Percentiles rank a stretch among this genome's conserved stretches.
These are phyloP conservation scores for Filobasidium floriforme DNA, from an alignment of 768 basidiomycete genomes.

Conservation along the genomic window DNA sequence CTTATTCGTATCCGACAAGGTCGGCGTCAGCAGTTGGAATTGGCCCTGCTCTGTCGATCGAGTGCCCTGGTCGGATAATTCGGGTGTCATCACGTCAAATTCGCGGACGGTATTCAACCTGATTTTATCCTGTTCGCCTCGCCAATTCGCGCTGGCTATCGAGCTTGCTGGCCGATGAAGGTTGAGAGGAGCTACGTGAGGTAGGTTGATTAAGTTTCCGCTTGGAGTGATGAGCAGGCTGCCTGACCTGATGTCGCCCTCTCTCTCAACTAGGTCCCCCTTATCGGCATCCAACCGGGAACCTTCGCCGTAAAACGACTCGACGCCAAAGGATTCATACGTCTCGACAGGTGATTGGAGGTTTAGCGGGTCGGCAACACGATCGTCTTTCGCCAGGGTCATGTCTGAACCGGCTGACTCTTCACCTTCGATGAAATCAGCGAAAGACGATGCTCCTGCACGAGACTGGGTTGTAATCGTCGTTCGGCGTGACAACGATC, in stretches of 20 bases:
- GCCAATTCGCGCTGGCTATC: not conserved
- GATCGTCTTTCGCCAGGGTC: not conserved
- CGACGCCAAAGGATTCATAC: constrained; percentile 8
- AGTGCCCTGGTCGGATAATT: not conserved
- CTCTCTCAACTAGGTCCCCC: not conserved
- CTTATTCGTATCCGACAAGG: not conserved
- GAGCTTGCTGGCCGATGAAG: not conserved
- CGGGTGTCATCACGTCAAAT: not conserved
- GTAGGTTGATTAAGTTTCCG: not conserved
- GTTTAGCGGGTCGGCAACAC: not conserved
- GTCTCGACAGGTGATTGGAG: not conserved
- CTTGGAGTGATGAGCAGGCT: not conserved
- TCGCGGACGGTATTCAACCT: not conserved
- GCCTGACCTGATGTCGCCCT: not conserved
- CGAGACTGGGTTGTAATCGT: not conserved
- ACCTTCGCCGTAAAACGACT: not conserved
- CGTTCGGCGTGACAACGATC: not conserved
- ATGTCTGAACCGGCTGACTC: not conserved
- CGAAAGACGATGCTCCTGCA: not conserved
- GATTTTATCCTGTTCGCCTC: not conserved
- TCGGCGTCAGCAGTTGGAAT: not conserved
- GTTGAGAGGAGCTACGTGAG: not conserved
- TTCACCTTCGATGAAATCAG: not conserved
- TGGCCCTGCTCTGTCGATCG: not conserved
- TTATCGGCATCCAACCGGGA: not conserved